phyloP scores from a whole-genome alignment of 2,329 filamentous ascomycete species.

The Dothistroma septosporum region DNA sequence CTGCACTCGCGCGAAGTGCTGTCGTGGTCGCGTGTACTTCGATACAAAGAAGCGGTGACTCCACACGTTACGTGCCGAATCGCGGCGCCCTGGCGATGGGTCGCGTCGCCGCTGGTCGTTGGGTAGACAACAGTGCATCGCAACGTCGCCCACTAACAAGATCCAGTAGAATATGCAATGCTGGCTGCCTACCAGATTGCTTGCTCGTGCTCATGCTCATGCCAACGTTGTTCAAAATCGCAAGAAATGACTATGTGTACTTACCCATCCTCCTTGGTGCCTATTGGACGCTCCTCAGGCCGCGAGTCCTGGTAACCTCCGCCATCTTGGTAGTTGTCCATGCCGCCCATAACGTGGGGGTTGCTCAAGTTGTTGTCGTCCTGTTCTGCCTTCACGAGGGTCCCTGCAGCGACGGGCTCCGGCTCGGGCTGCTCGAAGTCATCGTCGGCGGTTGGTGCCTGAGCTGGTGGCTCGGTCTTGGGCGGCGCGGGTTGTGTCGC shows the following conservation, averaged over 20 bases:
- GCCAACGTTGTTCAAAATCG: not conserved
- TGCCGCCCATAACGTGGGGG: conserved; percentile 28
- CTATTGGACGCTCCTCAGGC: conserved; percentile 51
- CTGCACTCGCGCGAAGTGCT: not conserved
- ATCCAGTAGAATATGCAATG: not conserved
- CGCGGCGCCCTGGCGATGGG: not conserved
- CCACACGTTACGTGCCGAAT: not conserved
- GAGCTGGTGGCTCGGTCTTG: conserved; percentile 17
- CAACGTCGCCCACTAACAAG: not conserved
- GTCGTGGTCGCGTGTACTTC: not conserved
- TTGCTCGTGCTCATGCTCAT: conserved; percentile 15
- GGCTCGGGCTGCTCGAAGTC: conserved; percentile 11
- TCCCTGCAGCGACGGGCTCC: conserved; percentile 15
- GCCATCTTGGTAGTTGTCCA: conserved; percentile 25
- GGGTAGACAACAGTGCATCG: not conserved
- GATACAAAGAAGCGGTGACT: not conserved
- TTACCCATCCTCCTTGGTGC: conserved; percentile 92
- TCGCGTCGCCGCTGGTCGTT: not conserved
- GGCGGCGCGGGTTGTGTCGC: conserved; percentile 14
- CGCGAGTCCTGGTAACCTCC: conserved; percentile 30
- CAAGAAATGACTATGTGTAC: conserved; percentile 34
- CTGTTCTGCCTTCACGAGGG: conserved; percentile 12
- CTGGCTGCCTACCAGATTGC: not conserved
- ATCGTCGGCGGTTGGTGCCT: conserved; percentile 14
- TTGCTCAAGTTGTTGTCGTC: conserved; percentile 13